Base-by-base conservation (phyloP, 805 yeast genomes). In the Lipomyces mesembrius region DNA sequence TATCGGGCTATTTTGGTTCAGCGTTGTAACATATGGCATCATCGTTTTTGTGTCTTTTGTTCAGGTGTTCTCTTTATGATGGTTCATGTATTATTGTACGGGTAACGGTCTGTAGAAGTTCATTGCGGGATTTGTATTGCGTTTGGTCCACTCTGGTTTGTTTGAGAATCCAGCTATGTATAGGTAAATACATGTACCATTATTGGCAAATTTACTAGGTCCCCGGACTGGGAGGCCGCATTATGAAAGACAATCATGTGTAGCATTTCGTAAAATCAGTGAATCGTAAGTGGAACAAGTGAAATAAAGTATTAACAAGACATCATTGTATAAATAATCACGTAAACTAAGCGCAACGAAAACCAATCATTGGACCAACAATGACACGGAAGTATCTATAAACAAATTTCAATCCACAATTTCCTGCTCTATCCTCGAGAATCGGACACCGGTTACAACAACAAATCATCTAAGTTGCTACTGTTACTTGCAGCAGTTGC, bases 401-500 rank as follows among this genome's bases (percentile, higher is more conserved):
- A 8, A 20, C 59, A 34, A 17, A 34, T 43, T 29, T 29, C 17
- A 61, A 53, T 55, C 54, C 35, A 43, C 8, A 43, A 43, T 43
- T 43, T 43, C 49, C 49, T 43, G n/a, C n/a, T 17, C 8, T n/a
- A n/a, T n/a, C 49, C 25, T 43, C 49, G 49, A 43, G 22, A 43
- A 43, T n/a, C 22, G 22, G 4, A 43, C 20, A 43, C 9, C 49
- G 25, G 14, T 43, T 52, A 52, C 29, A 62, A 17, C 55, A 65
- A 32, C 27, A 65, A 62, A 51, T 65, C 68, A 22, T 62, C 61
- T n/a, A 20, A 35, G 14, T 34, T 59, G 12, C 58, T 27, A 2
- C 52, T 54, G 12, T 22, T 8, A 25, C 43, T 27, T n/a, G 55
- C 2, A 17, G 54, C 27, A 12, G 57, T 11, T 29, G 57, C 27